A percentile compares a stretch with the other conserved stretches of the same genome.
phyloP scores from a whole-genome alignment of 352 stramenopile genomes.

The Globisporangium alternatum region DNA sequence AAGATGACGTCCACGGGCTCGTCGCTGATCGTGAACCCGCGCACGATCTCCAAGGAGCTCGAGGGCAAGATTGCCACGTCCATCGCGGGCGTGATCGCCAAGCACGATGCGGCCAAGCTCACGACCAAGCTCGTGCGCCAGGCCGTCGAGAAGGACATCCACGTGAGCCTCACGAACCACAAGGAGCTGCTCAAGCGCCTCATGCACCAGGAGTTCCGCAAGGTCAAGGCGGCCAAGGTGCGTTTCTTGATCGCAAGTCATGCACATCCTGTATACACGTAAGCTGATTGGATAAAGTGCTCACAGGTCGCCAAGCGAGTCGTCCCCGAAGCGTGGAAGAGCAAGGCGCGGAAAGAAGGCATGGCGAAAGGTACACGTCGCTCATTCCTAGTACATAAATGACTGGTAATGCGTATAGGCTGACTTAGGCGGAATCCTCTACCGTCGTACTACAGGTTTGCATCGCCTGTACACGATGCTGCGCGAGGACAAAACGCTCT shows the following conservation, averaged over 20 bases:
- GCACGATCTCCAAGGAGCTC: conserved; percentile 79
- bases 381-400: not conserved
- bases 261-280: not conserved
- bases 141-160: conserved; percentile 82
- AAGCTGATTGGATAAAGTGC: not conserved
- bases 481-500: conserved; percentile 23
- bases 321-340: conserved; percentile 62
- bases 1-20: conserved; percentile 73
- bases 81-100: conserved; percentile 64
- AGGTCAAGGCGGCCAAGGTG: conserved; percentile 72
- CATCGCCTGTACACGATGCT: conserved; percentile 40
- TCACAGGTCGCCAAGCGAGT: conserved; percentile 47
- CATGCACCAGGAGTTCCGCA: conserved; percentile 83
- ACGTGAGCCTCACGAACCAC: conserved; percentile 83
- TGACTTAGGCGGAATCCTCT: not conserved
- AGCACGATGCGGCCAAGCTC: conserved; percentile 61
- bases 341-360: conserved; percentile 32
- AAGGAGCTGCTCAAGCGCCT: conserved; percentile 88
- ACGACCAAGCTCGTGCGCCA: conserved; percentile 82
- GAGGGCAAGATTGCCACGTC: conserved; percentile 73
- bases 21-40: conserved; percentile 68
- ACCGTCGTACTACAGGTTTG: conserved; percentile 19
- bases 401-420: not conserved
- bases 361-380: conserved; percentile 32
- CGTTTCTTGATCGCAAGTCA: not conserved